phyloP scores from a whole-genome alignment of 176 grass and related monocot genomes.

The Oryza coarctata region DNA sequence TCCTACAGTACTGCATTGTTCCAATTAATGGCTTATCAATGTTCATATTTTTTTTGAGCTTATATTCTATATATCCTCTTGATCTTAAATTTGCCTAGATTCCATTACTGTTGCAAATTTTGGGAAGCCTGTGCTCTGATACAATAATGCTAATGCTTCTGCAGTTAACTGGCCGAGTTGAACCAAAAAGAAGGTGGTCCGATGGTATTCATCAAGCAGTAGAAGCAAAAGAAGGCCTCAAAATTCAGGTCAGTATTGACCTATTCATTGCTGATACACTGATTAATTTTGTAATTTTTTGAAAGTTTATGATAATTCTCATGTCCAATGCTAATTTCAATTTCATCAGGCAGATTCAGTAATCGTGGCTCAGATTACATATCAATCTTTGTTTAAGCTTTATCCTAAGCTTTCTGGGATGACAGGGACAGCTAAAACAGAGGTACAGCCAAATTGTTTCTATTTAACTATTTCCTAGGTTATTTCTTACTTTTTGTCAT shows the following conservation, averaged over 20 bases:
- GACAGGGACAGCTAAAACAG: slow-evolving; percentile 98
- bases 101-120: slow-evolving; percentile 10
- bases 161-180: slow-evolving; percentile 87
- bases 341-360: slow-evolving; percentile 85
- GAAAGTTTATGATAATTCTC: slow-evolving; percentile 24
- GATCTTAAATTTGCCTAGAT: slow-evolving; percentile 4
- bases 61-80: slow-evolving; percentile 11
- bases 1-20: slow-evolving; percentile 9
- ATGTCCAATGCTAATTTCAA: slow-evolving; percentile 32
- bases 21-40: not conserved
- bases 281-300: slow-evolving; percentile 1
- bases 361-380: slow-evolving; percentile 97
- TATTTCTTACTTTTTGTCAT: not conserved
- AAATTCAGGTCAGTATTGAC: slow-evolving; percentile 69
- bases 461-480: slow-evolving; percentile 31
- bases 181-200: slow-evolving; percentile 97
- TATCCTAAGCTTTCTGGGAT: slow-evolving; percentile 99
- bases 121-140: slow-evolving; percentile 26
- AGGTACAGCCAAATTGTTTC: slow-evolving; percentile 67
- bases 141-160: slow-evolving; percentile 35
- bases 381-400: slow-evolving; percentile 95
- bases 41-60: not conserved
- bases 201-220: slow-evolving; percentile 99
- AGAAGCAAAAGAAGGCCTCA: slow-evolving; percentile 95
- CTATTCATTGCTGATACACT: slow-evolving; percentile 2